Percentiles rank a stretch among this genome's conserved stretches.
Conservation (phyloP, 805 yeast species). For the Monosporozyma yasuniensis region DNA sequence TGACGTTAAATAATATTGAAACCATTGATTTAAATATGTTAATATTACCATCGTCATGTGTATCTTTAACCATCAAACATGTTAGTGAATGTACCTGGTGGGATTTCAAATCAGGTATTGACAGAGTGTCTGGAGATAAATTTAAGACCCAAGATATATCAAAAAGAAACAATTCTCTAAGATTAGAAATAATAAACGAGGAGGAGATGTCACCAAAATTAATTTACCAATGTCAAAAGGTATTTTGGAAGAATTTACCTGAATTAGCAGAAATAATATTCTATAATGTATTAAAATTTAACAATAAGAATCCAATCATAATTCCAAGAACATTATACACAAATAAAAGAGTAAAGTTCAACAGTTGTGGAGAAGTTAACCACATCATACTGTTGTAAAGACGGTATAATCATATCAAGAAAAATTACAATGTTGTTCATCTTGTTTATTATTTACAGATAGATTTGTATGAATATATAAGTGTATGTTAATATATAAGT, state of each 20-base stretch:
- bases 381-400: not conserved
- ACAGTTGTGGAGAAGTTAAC: not conserved
- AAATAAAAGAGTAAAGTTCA: constrained; percentile 11
- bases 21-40: constrained; percentile 20
- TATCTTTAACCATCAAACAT: constrained; percentile 11
- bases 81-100: constrained; percentile 20
- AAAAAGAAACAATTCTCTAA: not conserved
- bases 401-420: not conserved
- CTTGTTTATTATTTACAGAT: not conserved
- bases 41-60: constrained; percentile 19
- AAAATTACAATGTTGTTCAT: no score
- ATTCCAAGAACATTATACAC: constrained; percentile 15
- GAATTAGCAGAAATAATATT: constrained; percentile 12
- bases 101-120: constrained; percentile 6
- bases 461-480: not conserved
- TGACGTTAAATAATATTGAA: constrained; percentile 12
- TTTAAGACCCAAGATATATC: not conserved
- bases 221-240: constrained; percentile 4
- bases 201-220: not conserved
- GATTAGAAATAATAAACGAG: constrained; percentile 2
- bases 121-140: not conserved
- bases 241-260: constrained; percentile 8
- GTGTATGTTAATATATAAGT: not conserved
- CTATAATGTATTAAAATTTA: constrained; percentile 6
- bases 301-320: constrained; percentile 6